Percentiles rank a stretch among this genome's conserved stretches.
Conservation (phyloP, 2,329 filamentous ascomycete species). For the Coniochaeta hoffmannii region DNA sequence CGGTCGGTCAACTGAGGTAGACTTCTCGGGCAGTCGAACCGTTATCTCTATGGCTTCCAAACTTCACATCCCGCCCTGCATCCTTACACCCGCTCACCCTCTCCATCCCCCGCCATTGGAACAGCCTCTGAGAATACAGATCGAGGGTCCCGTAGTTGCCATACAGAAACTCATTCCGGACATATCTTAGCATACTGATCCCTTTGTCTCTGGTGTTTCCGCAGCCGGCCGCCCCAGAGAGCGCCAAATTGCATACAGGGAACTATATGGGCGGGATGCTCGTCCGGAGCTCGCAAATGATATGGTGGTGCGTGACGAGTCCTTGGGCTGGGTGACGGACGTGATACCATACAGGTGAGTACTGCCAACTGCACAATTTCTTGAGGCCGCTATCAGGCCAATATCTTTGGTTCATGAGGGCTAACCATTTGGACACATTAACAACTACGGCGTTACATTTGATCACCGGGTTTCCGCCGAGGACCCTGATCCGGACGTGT, state of each 20-base stretch:
- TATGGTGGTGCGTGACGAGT: conserved; percentile 11
- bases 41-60: conserved; percentile 10
- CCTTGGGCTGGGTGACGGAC: conserved; percentile 11
- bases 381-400: too few species aligned
- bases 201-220: conserved; percentile 7
- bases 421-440: conserved; percentile 11
- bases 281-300: not conserved
- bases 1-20: too few species aligned
- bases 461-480: conserved; percentile 27
- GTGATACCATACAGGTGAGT: not conserved
- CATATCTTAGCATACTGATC: not conserved
- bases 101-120: conserved; percentile 10
- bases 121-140: conserved; percentile 14
- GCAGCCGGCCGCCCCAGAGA: conserved; percentile 11
- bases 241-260: conserved; percentile 12
- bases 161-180: conserved; percentile 8
- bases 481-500: conserved; percentile 29
- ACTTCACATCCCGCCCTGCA: conserved; percentile 15
- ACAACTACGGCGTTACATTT: conserved; percentile 34
- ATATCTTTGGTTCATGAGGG: too few species aligned
- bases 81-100: conserved; percentile 8
- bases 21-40: too few species aligned
- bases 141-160: conserved; percentile 12
- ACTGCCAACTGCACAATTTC: not conserved
- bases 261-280: conserved; percentile 9